Evolutionary conservation across 805 yeast species (phyloP).

Genomic region (Debaryomyces tyrocola): DNA sequence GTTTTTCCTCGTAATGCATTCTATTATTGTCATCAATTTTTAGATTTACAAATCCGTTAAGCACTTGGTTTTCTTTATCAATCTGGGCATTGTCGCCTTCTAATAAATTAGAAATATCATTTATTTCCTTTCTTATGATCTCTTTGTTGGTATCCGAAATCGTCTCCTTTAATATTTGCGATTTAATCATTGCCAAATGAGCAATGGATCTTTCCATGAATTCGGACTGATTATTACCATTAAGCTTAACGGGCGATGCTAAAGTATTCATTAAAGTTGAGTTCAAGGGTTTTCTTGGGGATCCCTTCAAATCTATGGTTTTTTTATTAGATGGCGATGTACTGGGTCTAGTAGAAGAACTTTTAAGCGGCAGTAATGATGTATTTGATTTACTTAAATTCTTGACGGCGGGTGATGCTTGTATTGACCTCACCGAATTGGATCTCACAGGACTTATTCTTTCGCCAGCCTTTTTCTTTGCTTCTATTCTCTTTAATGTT

Average conservation of each 20-base stretch:
- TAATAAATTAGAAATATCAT: not conserved
- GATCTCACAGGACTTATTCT: slow-evolving; percentile 7
- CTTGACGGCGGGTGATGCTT: not conserved
- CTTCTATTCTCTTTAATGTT: slow-evolving; percentile 34
- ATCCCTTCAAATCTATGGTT: not conserved
- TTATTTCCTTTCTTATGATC: not conserved
- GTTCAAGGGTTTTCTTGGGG: slow-evolving; percentile 1
- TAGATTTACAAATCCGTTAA: not conserved
- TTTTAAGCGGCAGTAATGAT: slow-evolving; percentile 12
- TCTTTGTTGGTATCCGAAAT: not conserved
- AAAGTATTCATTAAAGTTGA: not conserved
- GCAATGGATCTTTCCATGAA: slow-evolving; percentile 12
- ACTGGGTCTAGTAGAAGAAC: not conserved
- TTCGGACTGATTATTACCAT: not conserved
- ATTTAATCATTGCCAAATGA: slow-evolving; percentile 13
- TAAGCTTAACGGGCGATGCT: not conserved
- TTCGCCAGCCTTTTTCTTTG: slow-evolving; percentile 13
- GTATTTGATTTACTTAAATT: slow-evolving; percentile 9
- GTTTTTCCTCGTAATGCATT: slow-evolving; percentile 12
- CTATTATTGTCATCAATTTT: not conserved
- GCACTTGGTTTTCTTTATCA: not conserved
- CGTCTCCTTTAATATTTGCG: slow-evolving; percentile 9
- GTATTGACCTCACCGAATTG: not conserved
- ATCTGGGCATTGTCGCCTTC: not conserved
- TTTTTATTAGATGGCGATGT: not conserved